Conservation (phyloP, 208 protist genomes). For the Acanthamoeba healyi region DNA sequence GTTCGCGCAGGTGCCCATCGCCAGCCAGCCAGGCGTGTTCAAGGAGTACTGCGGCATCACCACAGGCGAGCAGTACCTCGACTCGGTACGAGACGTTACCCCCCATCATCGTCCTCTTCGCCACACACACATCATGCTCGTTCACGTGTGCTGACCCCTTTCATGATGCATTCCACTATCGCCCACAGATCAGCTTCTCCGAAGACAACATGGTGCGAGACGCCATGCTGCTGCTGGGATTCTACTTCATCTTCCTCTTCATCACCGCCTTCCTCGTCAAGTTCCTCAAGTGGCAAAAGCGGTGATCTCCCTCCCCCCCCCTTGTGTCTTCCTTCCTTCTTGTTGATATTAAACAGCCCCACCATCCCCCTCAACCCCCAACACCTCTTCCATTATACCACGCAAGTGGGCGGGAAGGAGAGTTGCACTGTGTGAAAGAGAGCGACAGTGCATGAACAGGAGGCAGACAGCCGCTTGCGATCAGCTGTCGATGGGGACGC, state of each 20-base stretch:
- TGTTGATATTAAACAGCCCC: too few species aligned
- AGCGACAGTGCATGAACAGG: too few species aligned
- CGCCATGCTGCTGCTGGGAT: constrained; percentile 8
- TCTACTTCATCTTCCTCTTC: constrained; percentile 48
- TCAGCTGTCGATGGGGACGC: too few species aligned
- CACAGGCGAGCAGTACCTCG: constrained; percentile 37
- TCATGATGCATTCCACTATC: too few species aligned
- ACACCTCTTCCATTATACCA: too few species aligned
- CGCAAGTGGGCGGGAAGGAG: too few species aligned
- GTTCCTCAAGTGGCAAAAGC: constrained; percentile 26
- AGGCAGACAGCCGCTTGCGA: too few species aligned
- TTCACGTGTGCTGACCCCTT: neutral
- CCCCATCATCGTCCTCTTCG: too few species aligned
- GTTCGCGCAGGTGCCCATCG: constrained; percentile 57
- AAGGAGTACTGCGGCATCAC: constrained; percentile 29
- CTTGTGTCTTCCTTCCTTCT: too few species aligned
- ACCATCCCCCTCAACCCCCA: too few species aligned
- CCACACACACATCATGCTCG: neutral
- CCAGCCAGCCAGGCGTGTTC: neutral
- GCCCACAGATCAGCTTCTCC: neutral
- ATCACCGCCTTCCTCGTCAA: constrained; percentile 2
- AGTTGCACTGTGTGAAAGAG: too few species aligned
- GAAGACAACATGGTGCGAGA: constrained; percentile 32
- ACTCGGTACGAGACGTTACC: neutral
- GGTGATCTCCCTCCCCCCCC: too few species aligned